Base-by-base conservation (phyloP, 1,284 basidiomycete species). In the Trichosporon coremiiforme region DNA sequence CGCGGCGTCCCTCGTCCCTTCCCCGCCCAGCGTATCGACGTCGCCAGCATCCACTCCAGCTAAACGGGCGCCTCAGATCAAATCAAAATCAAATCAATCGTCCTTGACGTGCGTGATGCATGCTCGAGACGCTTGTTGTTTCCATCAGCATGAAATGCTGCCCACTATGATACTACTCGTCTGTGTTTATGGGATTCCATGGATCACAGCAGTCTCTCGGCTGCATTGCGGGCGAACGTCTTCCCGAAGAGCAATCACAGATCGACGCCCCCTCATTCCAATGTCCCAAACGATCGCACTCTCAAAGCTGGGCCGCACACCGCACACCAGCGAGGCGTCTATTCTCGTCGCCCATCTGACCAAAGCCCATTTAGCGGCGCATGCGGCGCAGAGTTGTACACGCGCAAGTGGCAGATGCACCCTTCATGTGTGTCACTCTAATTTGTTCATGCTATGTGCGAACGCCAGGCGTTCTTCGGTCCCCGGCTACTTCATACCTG, bases 1-100 rank as follows among this genome's bases (percentile, higher is more conserved):
- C 47, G 47, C 47, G 47, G 8, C 45, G 2, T 22, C 47, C 47
- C 47, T 53, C 17, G 2, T 17, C 41, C 41, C 47, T 53, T 53
- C 47, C 20, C 47, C 47, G n/a, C 47, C 12, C 20, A 53, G 20
- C 47, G 47, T 53, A 53, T 53, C 47, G 47, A 53, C 47, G 47
- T 53, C 47, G 47, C 47, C 47, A n/a, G 10, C 17, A 20, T 22
- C 20, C 45, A n/a, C 45, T n/a, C 5, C 17, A 2, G 2, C 47
- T 45, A n/a, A 7, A 15, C 47, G 5, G 47, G 20, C 47, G 47
- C 22, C 20, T 53, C 47, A 53, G 47, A 22, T 53, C 47, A 53
- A 53, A 22, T 53, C 47, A 53, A 53, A 53, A 8, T 53, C 47
- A 53, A 53, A 53, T 53, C 47, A 20, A n/a, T 15, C 41, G 10